phyloP scores from a whole-genome alignment of 2,329 filamentous ascomycete species.

The Hirsutella rhossiliensis region DNA sequence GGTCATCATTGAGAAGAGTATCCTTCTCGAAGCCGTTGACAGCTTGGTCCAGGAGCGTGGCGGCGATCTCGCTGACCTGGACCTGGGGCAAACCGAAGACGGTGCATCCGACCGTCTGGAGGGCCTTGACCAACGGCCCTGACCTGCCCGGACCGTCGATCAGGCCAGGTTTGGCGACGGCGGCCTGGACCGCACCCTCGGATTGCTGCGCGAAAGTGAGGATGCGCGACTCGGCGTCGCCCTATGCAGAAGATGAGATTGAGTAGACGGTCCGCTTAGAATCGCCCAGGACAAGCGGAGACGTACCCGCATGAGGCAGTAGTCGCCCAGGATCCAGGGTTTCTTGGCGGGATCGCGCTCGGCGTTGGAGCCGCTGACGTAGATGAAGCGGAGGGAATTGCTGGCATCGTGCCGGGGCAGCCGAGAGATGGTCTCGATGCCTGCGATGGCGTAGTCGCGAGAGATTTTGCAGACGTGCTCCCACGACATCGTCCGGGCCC shows the following conservation, averaged over 20 bases:
- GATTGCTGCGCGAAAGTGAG: slow-evolving; percentile 26
- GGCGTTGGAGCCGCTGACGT: slow-evolving; percentile 32
- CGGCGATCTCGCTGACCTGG: slow-evolving; percentile 22
- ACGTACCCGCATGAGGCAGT: slow-evolving; percentile 31
- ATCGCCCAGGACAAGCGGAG: slow-evolving; percentile 10
- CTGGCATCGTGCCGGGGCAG: slow-evolving; percentile 8
- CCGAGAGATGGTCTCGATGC: slow-evolving; percentile 22
- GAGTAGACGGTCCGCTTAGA: neutral
- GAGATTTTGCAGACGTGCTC: slow-evolving; percentile 28
- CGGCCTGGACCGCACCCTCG: slow-evolving; percentile 22
- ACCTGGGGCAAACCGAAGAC: slow-evolving; percentile 21
- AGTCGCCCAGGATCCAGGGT: slow-evolving; percentile 24
- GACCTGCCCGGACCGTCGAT: slow-evolving; percentile 14
- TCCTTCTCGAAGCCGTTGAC: slow-evolving; percentile 34
- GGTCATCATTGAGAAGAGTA: slow-evolving; percentile 27
- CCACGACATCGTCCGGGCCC: slow-evolving; percentile 15
- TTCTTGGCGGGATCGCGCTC: slow-evolving; percentile 33
- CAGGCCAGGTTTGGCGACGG: slow-evolving; percentile 29
- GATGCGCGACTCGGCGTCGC: slow-evolving; percentile 30
- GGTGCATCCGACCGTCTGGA: neutral
- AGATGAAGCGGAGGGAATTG: slow-evolving; percentile 32
- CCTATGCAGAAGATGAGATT: slow-evolving; percentile 20
- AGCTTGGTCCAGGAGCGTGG: slow-evolving; percentile 30
- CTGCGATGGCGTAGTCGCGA: slow-evolving; percentile 18
- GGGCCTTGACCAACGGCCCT: neutral